Conservation (phyloP, 1,284 basidiomycete species). For the Cryptococcus amylolentus region DNA sequence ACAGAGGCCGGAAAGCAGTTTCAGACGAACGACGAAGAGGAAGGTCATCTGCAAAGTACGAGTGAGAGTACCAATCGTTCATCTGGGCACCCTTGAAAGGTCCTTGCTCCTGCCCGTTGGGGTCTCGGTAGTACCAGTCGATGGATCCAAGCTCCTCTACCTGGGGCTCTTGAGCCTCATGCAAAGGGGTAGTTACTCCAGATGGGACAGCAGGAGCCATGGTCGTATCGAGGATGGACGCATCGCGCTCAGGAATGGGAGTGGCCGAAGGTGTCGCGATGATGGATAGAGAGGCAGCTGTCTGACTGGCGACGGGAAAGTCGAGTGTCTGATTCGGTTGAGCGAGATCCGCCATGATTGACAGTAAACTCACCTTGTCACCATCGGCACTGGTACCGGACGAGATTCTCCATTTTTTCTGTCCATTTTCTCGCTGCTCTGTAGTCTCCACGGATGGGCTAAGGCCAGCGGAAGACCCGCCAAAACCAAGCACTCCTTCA, state of each 20-base stretch:
- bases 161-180: not conserved
- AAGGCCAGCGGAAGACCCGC: conserved; percentile 3
- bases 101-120: conserved; percentile 82
- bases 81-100: conserved; percentile 87
- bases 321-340: conserved; percentile 14
- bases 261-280: conserved; percentile 40
- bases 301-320: conserved; percentile 17
- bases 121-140: conserved; percentile 90
- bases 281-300: conserved; percentile 25
- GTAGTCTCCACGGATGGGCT: conserved; percentile 6
- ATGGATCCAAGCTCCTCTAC: conserved; percentile 61
- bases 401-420: conserved; percentile 44
- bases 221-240: conserved; percentile 21
- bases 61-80: conserved; percentile 94
- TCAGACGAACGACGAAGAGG: conserved; percentile 68
- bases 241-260: conserved; percentile 40
- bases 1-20: conserved; percentile 44
- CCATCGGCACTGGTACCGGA: conserved; percentile 21
- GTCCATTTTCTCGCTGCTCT: conserved; percentile 33
- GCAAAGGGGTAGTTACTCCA: conserved; percentile 1
- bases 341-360: not conserved
- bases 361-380: conserved; percentile 20
- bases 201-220: conserved; percentile 6
- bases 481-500: conserved; percentile 48
- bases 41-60: conserved; percentile 83